Percentiles rank a stretch among this genome's conserved stretches.
These are phyloP conservation scores for Pseudopyricularia cyperi DNA, from an alignment of 2,329 filamentous ascomycete species.

Conservation along the genomic window DNA sequence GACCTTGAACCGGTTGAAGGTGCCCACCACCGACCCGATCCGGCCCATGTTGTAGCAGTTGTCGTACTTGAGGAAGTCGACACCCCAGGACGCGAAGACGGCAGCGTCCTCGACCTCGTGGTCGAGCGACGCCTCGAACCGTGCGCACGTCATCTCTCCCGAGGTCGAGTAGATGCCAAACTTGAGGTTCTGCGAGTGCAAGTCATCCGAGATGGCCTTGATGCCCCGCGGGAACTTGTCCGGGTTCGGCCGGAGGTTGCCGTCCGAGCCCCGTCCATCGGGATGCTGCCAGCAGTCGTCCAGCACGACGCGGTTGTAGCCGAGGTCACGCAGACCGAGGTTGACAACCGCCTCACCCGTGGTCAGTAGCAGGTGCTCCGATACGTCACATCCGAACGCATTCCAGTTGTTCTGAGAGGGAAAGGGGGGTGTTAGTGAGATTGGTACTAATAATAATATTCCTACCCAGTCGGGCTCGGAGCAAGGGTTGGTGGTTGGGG, in stretches of 20 bases:
- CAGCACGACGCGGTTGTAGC: constrained; percentile 9
- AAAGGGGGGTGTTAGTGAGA: not conserved
- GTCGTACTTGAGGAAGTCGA: constrained; percentile 41
- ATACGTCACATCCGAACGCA: constrained; percentile 10
- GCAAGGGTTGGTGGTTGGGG: not conserved
- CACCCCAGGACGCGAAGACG: constrained; percentile 36
- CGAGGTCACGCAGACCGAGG: constrained; percentile 6
- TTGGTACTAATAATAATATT: too few species aligned
- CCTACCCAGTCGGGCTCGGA: not conserved
- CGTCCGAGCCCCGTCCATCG: constrained; percentile 10
- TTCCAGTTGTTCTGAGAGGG: constrained; percentile 10
- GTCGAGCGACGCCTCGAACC: constrained; percentile 34
- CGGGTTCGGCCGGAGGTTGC: constrained; percentile 16
- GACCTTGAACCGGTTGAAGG: constrained; percentile 15
- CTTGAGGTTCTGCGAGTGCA: constrained; percentile 21
- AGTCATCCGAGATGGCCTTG: constrained; percentile 18
- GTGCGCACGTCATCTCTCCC: constrained; percentile 34
- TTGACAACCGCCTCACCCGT: constrained; percentile 5
- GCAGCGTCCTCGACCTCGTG: constrained; percentile 38
- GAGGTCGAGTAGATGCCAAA: constrained; percentile 26
- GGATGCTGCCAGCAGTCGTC: constrained; percentile 8
- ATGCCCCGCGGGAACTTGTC: constrained; percentile 23
- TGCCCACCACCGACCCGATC: constrained; percentile 13
- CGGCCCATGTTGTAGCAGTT: constrained; percentile 25
- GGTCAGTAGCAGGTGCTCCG: constrained; percentile 6